Base-by-base conservation (phyloP, 352 stramenopile species). In the Globisporangium acanthophoron region DNA sequence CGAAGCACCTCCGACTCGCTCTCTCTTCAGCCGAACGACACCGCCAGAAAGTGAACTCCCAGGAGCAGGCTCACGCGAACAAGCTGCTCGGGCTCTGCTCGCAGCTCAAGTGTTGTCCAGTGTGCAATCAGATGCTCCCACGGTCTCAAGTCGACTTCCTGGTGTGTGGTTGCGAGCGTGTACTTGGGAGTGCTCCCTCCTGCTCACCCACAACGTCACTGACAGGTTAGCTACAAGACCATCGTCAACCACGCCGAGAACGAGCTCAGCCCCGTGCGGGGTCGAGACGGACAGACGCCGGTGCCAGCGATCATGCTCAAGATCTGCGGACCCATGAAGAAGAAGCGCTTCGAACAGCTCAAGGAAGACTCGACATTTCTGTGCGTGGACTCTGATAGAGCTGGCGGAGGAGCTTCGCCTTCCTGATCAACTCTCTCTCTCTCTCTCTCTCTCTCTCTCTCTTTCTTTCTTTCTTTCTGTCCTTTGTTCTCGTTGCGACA, bases 121-220 rank as follows among this genome's bases (percentile, higher is more conserved):
- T 67, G 11, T 85, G 74, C 59, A 67, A 68, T 31, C 61, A 61
- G 54, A 60, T 68, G 49, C 50, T 85, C 2, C 69, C 70, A 24
- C 56, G 72, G 49, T 64, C 64, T 35, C 55, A 82, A 58, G 64
- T 85, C 11, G 61, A 78, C 18, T 85, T 69, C 48, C 29, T 85
- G 70, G 72, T 85, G 66, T 29, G 49, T 44, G 18, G 7, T 12
- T 15, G 45, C 45, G 11, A 40, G 47, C 56, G 33, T 40, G 15
- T 35, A 20, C 9, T 15, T 46, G 3, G 18, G 11, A n/a, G 16
- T 35, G 3, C 46, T 37, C 7, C 52, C 39, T 9, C 37, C 1
- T 15, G 27, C 29, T 6, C 4, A 24, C 1, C 53, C 21, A 41
- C 39, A 13, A 5, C 18, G 12, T 24, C 20, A 51, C 15, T 18